Evolutionary conservation across 2,329 filamentous ascomycete genomes (phyloP).

Genomic region (Ophiocordyceps robertsii): DNA sequence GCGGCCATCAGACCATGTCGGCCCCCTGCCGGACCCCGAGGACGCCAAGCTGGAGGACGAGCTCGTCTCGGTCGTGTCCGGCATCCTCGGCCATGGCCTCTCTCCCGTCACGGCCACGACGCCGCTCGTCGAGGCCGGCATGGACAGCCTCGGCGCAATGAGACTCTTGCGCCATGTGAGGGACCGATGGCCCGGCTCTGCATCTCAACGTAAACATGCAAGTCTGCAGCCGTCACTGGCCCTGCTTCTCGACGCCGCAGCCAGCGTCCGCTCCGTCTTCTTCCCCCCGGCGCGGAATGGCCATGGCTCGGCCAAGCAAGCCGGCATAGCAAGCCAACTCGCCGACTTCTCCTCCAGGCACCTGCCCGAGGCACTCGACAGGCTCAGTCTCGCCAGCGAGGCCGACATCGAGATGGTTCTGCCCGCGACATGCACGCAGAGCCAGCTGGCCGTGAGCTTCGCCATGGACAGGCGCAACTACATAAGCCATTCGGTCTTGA

Average conservation of each 20-base stretch:
- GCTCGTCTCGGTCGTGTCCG: neutral
- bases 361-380: constrained; percentile 9
- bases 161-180: constrained; percentile 16
- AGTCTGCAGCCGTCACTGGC: constrained; percentile 8
- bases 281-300: neutral
- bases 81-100: neutral
- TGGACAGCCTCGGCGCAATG: constrained; percentile 23
- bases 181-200: constrained; percentile 6
- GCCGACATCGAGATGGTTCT: constrained; percentile 14
- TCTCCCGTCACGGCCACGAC: constrained; percentile 1
- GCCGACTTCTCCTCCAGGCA: constrained; percentile 6
- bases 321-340: constrained; percentile 2
- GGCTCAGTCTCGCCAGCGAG: neutral
- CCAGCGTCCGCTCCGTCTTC: constrained; percentile 11
- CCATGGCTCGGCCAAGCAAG: neutral
- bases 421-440: constrained; percentile 19
- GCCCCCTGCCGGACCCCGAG: neutral
- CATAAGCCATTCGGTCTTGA: neutral
- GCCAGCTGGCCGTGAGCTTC: constrained; percentile 20
- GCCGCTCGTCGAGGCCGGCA: constrained; percentile 7
- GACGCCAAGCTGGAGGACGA: constrained; percentile 3
- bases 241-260: constrained; percentile 14
- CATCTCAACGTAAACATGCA: neutral
- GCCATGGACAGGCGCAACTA: constrained; percentile 9
- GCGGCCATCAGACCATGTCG: neutral